A percentile compares a stretch with the other conserved stretches of the same genome.
phyloP scores from a whole-genome alignment of 164 flowering plant species.

The Magnolia changhungtana region DNA sequence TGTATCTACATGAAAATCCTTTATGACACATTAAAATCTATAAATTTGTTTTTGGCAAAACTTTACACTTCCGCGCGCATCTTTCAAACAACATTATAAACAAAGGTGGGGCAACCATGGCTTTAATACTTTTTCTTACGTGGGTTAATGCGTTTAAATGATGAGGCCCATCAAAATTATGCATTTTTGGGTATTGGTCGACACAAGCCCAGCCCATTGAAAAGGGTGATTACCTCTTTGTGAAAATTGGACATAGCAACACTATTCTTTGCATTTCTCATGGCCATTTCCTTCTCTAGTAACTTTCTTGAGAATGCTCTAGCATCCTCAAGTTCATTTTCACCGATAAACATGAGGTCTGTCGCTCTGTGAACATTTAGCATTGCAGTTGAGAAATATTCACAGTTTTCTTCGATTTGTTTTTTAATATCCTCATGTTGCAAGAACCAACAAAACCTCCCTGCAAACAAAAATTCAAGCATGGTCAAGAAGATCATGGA shows the following conservation, averaged over 20 bases:
- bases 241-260: background rate
- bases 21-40: no score
- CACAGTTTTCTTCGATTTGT: conserved; percentile 20
- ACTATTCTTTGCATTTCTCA: background rate
- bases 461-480: conserved; percentile 7
- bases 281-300: conserved; percentile 13
- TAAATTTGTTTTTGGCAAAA: no score
- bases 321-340: conserved; percentile 33
- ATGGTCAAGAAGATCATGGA: background rate
- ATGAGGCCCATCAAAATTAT: background rate
- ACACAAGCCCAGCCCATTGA: background rate
- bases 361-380: conserved; percentile 36
- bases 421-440: conserved; percentile 13
- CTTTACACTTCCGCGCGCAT: background rate
- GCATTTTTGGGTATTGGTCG: background rate
- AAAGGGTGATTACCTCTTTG: background rate
- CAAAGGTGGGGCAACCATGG: no score
- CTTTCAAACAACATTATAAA: background rate
- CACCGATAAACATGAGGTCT: conserved; percentile 33
- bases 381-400: conserved; percentile 21
- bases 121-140: no score
- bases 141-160: background rate
- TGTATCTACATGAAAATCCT: no score
- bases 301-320: conserved; percentile 24
- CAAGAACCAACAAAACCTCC: conserved; percentile 34